A percentile compares a stretch with the other conserved stretches of the same genome.
Evolutionary conservation across 805 yeast genomes (phyloP).

Genomic region (Yarrowia divulgata): DNA sequence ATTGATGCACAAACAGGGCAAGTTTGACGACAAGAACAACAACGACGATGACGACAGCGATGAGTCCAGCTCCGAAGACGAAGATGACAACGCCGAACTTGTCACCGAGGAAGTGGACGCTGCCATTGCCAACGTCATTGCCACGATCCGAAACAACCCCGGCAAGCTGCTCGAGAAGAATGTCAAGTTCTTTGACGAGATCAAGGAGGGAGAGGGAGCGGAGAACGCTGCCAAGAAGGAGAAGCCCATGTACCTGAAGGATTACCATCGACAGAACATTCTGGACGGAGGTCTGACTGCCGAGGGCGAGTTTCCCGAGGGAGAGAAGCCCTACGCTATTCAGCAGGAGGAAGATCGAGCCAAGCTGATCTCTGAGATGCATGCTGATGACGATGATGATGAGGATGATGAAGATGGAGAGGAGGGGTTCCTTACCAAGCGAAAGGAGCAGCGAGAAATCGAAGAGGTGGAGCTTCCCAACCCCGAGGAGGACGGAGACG

Average conservation of each 20-base stretch:
- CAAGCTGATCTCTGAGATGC: conserved; percentile 77
- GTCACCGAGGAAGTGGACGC: conserved; percentile 84
- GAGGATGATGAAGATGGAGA: conserved; percentile 55
- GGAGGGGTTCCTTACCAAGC: conserved; percentile 63
- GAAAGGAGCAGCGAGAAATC: conserved; percentile 57
- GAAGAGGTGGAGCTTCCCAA: conserved; percentile 63
- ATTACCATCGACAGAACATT: conserved; percentile 85
- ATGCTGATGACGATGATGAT: conserved; percentile 58
- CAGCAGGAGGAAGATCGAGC: conserved; percentile 77
- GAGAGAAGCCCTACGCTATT: conserved; percentile 73
- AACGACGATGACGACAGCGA: conserved; percentile 65
- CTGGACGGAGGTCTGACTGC: conserved; percentile 68
- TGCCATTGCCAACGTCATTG: conserved; percentile 75
- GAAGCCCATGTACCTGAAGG: conserved; percentile 88
- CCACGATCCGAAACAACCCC: conserved; percentile 73
- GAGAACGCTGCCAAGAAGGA: conserved; percentile 50
- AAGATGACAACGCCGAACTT: conserved; percentile 90
- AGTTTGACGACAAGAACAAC: conserved; percentile 44
- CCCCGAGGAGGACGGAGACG: conserved; percentile 67
- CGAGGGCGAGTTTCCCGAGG: conserved; percentile 58
- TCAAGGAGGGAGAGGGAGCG: conserved; percentile 53
- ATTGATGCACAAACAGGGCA: conserved; percentile 48
- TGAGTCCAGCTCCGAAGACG: conserved; percentile 51
- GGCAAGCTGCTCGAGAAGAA: conserved; percentile 69
- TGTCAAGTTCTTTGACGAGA: conserved; percentile 75